Evolutionary conservation across 176 grass and related monocot genomes (phyloP), one percentile per base, ranked within the genome.

Genomic region (Areca catechu): DNA sequence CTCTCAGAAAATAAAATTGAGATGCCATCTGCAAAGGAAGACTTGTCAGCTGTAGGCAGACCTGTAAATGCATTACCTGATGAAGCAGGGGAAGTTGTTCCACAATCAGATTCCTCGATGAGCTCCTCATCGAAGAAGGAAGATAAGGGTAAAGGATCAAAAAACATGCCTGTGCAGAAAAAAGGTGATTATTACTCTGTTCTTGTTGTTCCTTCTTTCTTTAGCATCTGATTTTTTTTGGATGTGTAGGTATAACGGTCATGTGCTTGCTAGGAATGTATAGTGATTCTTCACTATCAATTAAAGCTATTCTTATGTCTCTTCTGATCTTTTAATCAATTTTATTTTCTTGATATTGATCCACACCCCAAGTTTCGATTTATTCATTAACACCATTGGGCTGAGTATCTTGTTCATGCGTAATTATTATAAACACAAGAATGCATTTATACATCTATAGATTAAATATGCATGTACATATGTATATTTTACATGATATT

Each of bases 131-230:
- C 20, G 19, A 24, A 24, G 19, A 29, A 27, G 17, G 16, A 14
- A 10, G 28, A 17, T 51, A 24, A 20, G 4, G 55, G 50, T 28
- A 19, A 49, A 9, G 54, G 17, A 49, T 49, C 59, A 56, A 51
- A 71, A 30, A 48, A 59, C 4, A 19, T 14, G 16, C 19, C 3
- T 50, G 61, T 55, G 57, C 9, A 19, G 72, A 82, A 69, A 21
- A 78, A 69, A 75, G 25, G 67, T 78, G 73, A 63, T 75, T 28
- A 4, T 25, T 62, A 15, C 6, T 70, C 14, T 10, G 10, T 43
- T 23, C 9, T 43, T 43, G 34, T 43, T 43, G 34, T 43, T 43
- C 10, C 9, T 43, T 43, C 2, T 43, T 43, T 43, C 16, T 30
- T 58, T 16, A 67, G 20, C 24, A 50, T 18, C 21, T 55, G 16